A percentile compares a stretch with the other conserved stretches of the same genome.
Evolutionary conservation across 306 rosid species (phyloP).

Genomic region (Trifolium dubium): DNA sequence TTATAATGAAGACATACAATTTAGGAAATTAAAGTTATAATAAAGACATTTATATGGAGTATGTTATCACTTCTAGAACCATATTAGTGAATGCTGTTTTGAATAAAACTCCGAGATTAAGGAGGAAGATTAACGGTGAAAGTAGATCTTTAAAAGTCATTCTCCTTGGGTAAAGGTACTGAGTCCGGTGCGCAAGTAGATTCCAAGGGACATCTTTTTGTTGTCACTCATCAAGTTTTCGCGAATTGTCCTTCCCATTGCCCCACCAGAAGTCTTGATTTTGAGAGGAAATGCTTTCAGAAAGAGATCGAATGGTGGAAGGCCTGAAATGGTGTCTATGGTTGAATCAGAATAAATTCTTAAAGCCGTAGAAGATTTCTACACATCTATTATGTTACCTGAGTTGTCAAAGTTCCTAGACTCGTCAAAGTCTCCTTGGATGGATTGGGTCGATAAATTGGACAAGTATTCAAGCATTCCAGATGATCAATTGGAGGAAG

Average conservation of each 20-base stretch:
- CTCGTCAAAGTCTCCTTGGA: constrained; percentile 77
- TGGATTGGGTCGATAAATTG: constrained; percentile 79
- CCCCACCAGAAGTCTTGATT: constrained; percentile 80
- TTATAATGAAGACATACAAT: no score
- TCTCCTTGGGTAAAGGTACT: no score
- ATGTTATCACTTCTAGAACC: no score
- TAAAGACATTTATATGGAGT: no score
- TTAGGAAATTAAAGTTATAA: no score
- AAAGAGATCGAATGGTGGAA: constrained; percentile 59
- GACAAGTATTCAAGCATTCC: constrained; percentile 72
- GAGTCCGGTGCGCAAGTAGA: constrained; percentile 74
- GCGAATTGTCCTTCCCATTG: constrained; percentile 76
- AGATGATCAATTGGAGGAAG: constrained; percentile 62
- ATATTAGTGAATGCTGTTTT: no score
- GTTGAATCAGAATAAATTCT: constrained; percentile 75
- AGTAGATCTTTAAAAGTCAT: no score
- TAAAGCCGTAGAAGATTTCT: constrained; percentile 71
- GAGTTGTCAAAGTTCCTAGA: constrained; percentile 71
- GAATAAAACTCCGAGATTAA: no score
- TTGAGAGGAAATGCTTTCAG: constrained; percentile 73
- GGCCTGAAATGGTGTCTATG: constrained; percentile 80
- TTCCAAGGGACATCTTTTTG: constrained; percentile 66
- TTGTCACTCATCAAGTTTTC: constrained; percentile 78
- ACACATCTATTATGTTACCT: constrained; percentile 72
- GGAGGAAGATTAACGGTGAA: no score